Base-by-base conservation (phyloP, 768 basidiomycete genomes). In the Tricholoma flavovirens region DNA sequence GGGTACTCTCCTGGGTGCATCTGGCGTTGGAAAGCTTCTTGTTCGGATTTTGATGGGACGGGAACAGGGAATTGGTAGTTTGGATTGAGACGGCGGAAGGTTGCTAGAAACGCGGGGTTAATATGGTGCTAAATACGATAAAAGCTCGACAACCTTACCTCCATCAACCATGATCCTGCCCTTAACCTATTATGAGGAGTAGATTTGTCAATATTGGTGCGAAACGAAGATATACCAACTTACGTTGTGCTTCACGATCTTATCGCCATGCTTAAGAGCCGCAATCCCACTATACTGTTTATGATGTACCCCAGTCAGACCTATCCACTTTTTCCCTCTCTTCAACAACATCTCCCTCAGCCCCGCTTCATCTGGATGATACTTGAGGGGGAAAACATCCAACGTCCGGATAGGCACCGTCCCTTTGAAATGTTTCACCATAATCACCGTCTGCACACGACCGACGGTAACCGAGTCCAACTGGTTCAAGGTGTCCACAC, bases 101-200 rank as follows among this genome's bases (percentile, higher is more conserved):
- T 79, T 4, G 71, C 75, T 73, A 54, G 19, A 40, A 49, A 26
- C 3, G 5, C 4, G 11, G 12, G 3, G 54, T 56, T 42, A 56
- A 51, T 26, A n/a, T n/a, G n/a, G n/a, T n/a, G n/a, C n/a, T n/a
- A n/a, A n/a, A n/a, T n/a, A 29, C 15, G 2, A 45, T 17, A 11
- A 35, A 24, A 51, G 32, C 45, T 45, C 5, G 24, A 26, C 46
- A 52, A 36, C 11, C 15, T 11, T 59, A 80, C 79, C 73, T 64
- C 81, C 67, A 62, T 86, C 84, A 42, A 86, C 69, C 82, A 86
- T 84, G 54, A 85, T 77, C 15, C 84, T 72, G 42, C 82, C 76
- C 40, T 73, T 76, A 38, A 84, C 74, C 83, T 83, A 56, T 26
- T 38, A 26, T 26, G 2, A 26, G 24, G 48, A 11, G 48, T 12